Conservation (phyloP, 2,329 filamentous ascomycete genomes). For the Cytospora piceae region DNA sequence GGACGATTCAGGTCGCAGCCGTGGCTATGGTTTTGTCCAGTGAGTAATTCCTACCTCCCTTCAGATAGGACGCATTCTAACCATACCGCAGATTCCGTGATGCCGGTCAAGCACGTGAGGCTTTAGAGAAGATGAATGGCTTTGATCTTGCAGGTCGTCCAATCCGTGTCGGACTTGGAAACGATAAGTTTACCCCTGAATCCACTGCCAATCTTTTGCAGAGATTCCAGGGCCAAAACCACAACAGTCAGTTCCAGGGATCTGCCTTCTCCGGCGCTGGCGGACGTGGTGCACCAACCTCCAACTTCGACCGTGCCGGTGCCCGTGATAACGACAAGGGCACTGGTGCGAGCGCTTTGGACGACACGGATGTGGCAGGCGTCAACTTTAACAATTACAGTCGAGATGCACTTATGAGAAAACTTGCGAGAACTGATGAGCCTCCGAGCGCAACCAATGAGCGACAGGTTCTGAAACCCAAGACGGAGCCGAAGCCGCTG, state of each 20-base stretch:
- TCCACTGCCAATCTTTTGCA: slow-evolving; percentile 91
- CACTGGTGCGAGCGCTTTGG: slow-evolving; percentile 88
- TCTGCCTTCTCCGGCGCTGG: slow-evolving; percentile 90
- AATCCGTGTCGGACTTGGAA: slow-evolving; percentile 97
- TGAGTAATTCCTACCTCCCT: slow-evolving; percentile 54
- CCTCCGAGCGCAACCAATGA: slow-evolving; percentile 68
- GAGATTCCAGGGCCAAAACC: slow-evolving; percentile 83
- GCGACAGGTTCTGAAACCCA: slow-evolving; percentile 74
- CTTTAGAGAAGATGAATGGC: slow-evolving; percentile 98
- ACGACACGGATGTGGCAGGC: slow-evolving; percentile 96
- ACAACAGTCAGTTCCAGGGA: slow-evolving; percentile 75
- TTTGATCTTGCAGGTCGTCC: slow-evolving; percentile 97
- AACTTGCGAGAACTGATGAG: slow-evolving; percentile 95
- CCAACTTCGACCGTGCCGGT: slow-evolving; percentile 88
- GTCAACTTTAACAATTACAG: slow-evolving; percentile 99
- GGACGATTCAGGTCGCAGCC: slow-evolving; percentile 86
- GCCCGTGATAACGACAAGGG: slow-evolving; percentile 89
- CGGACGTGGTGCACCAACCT: slow-evolving; percentile 81
- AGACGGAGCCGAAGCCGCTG: slow-evolving; percentile 74
- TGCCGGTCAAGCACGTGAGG: slow-evolving; percentile 87
- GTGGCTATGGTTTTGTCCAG: slow-evolving; percentile 99
- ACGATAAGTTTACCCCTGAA: slow-evolving; percentile 99
- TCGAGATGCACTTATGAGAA: slow-evolving; percentile 97
- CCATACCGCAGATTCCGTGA: slow-evolving; percentile 74
- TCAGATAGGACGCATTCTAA: slow-evolving; percentile 40